Base-by-base conservation (phyloP, 73 alveolate species). In the Loxodes magnus region DNA sequence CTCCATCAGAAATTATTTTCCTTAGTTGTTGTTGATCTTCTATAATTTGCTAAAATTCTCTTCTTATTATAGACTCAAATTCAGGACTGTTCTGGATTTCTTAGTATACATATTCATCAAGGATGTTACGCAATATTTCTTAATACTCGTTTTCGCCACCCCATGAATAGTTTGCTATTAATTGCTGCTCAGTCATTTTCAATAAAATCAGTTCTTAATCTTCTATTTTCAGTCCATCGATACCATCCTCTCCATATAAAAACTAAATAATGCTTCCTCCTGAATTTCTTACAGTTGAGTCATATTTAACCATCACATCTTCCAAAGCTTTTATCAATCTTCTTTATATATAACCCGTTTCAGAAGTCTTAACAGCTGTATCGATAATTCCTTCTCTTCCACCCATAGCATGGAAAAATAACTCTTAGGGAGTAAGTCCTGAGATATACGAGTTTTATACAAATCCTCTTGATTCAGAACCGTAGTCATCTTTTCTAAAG, bases 371-470 rank as follows among this genome's bases (percentile, higher is more conserved):
- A 39, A 95, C 98, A 17, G 99, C 99, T 19, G 99, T 96, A 89
- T 96, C 99, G 29, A 93, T 94, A 17, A 96, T 87, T n/a, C 99
- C 99, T 77, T 96, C 99, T 66, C 99, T 65, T 16, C 99, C 99
- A 10, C 98, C 99, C 99, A 96, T 96, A 50, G 99, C 98, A 71
- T 96, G 99, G 88, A 96, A 94, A 71, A 77, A 94, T 60, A 94
- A 87, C 61, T 94, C 99, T 64, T 94, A 90, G 6, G 98, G 98
- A 20, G 97, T 84, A 37, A 91, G 67, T 5, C 98, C 98, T 33
- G 82, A 61, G 41, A 88, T 74, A 69, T 91, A 96, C 23, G 96
- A 88, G 81, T 88, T 92, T 56, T 85, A 97, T 14, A 96, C 99
- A 58, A 96, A 96, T 35, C 99, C 99, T 68, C 95, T 93, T 22